Evolutionary conservation across 1,284 basidiomycete genomes (phyloP).

Genomic region (Ustilago sp.): DNA sequence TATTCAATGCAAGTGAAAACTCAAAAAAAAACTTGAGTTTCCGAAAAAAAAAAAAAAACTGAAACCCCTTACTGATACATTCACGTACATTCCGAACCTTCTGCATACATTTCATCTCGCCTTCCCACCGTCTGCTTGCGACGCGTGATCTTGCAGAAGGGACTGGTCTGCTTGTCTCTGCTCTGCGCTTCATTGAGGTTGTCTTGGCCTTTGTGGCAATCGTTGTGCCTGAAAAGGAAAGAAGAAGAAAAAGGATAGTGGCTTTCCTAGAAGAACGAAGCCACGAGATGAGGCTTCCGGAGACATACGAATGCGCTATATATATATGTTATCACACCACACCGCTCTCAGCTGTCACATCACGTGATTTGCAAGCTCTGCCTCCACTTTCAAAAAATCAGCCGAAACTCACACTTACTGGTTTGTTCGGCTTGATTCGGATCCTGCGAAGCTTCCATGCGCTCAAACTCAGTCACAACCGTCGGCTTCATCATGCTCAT

Average conservation of each 20-base stretch:
- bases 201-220: neutral
- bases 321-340: neutral
- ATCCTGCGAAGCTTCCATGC: neutral
- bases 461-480: too few relatives aligned
- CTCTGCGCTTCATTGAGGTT: neutral
- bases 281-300: neutral
- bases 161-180: neutral
- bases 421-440: conserved; percentile 1
- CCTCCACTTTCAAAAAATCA: neutral
- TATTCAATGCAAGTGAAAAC: too few relatives aligned
- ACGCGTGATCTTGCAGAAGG: neutral
- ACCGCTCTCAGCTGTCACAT: neutral
- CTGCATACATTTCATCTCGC: neutral
- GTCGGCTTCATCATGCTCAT: conserved; percentile 1
- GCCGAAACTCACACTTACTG: neutral
- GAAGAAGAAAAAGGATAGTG: neutral
- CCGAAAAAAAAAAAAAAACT: too few relatives aligned
- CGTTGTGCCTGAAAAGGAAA: neutral
- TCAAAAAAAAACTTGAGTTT: too few relatives aligned
- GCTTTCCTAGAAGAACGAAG: too few relatives aligned
- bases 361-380: neutral
- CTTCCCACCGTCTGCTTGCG: neutral
- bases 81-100: neutral
- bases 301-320: neutral
- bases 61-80: too few relatives aligned